Evolutionary conservation across 441 rosid genomes (phyloP).

Genomic region (Kokia cookei): DNA sequence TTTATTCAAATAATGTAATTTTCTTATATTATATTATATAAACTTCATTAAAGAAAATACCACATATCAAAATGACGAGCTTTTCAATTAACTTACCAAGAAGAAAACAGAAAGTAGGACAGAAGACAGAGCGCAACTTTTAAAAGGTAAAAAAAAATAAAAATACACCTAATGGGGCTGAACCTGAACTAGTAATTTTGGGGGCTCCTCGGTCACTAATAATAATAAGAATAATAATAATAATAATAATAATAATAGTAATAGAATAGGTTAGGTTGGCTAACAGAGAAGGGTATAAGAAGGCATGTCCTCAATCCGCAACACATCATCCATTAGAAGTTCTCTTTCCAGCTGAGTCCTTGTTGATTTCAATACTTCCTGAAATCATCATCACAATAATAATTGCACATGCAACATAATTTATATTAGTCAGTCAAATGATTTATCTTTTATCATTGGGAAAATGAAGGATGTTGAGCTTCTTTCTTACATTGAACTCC

Average conservation of each 20-base stretch:
- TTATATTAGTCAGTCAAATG: not conserved
- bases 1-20: too few species aligned
- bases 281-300: constrained; percentile 72
- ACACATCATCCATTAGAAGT: constrained; percentile 78
- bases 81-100: too few species aligned
- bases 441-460: not conserved
- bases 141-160: too few species aligned
- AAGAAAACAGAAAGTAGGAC: too few species aligned
- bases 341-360: constrained; percentile 76
- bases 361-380: constrained; percentile 82
- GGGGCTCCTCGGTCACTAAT: not conserved
- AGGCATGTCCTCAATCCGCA: constrained; percentile 83
- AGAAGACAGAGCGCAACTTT: too few species aligned
- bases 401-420: too few species aligned
- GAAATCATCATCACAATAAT: not conserved
- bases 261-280: not conserved
- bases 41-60: too few species aligned
- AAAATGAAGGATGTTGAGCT: not conserved
- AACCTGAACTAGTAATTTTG: not conserved
- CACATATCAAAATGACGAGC: too few species aligned
- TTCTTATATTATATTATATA: too few species aligned
- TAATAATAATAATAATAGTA: too few species aligned
- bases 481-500: constrained; percentile 80
- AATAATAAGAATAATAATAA: too few species aligned
- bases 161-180: not conserved